These are phyloP conservation scores for Anethum foeniculum DNA, from an alignment of 140 eudicot species.

Conservation along the genomic window DNA sequence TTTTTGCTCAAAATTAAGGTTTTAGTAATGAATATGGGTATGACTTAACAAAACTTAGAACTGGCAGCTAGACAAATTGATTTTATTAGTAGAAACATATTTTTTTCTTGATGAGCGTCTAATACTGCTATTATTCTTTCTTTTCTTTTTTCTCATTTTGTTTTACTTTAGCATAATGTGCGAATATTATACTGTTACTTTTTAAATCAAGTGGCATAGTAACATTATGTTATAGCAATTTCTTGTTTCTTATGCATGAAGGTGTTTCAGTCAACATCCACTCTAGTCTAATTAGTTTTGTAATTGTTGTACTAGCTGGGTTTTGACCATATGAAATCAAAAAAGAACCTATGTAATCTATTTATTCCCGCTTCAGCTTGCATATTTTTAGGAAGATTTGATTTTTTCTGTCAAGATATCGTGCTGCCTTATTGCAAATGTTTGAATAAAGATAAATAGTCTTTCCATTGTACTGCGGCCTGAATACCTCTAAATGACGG, in stretches of 20 bases:
- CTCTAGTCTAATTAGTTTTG: background rate
- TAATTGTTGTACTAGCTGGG: background rate
- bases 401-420: background rate
- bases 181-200: too few relatives aligned
- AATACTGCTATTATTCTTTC: background rate
- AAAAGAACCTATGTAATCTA: background rate
- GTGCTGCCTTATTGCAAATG: background rate
- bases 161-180: too few relatives aligned
- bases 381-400: background rate
- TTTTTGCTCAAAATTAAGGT: background rate
- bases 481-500: background rate
- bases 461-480: background rate
- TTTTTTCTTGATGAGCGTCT: background rate
- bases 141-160: too few relatives aligned
- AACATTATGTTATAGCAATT: too few relatives aligned
- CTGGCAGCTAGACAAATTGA: background rate
- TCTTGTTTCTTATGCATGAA: background rate
- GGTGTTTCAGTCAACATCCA: background rate
- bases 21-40: background rate
- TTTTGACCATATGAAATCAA: background rate
- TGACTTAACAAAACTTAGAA: background rate
- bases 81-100: background rate
- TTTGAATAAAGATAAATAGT: background rate
- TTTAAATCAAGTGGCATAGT: background rate
- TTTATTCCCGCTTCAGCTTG: background rate